Evolutionary conservation across 768 basidiomycete species (phyloP).

Genomic region (Asterophora parasitica): DNA sequence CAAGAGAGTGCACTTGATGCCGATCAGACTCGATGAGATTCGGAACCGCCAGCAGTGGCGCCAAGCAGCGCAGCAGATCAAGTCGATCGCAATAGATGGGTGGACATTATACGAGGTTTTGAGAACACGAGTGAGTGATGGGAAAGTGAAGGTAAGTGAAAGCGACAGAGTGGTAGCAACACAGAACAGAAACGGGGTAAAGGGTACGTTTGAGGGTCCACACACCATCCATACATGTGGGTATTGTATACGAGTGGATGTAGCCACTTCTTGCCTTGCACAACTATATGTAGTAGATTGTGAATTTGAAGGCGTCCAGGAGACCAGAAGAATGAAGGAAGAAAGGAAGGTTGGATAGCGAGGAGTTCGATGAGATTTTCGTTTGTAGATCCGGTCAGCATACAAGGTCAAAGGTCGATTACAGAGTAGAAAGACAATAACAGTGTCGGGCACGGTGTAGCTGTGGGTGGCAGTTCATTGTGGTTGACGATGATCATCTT

Average conservation of each 20-base stretch:
- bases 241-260: constrained; percentile 12
- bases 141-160: neutral
- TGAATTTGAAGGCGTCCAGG: neutral
- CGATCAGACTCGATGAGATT: neutral
- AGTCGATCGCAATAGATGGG: neutral
- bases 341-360: neutral
- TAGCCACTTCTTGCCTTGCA: constrained; percentile 2
- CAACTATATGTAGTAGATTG: neutral
- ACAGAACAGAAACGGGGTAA: constrained; percentile 2
- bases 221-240: constrained; percentile 12
- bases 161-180: neutral
- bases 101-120: neutral
- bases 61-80: too few species aligned
- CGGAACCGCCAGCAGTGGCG: neutral
- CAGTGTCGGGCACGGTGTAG: neutral
- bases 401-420: neutral
- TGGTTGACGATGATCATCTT: neutral
- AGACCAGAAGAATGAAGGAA: neutral
- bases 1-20: neutral
- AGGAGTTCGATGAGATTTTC: neutral
- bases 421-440: neutral
- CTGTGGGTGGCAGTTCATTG: neutral
- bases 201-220: constrained; percentile 8
- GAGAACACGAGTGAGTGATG: neutral
- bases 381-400: constrained; percentile 7